Percentiles rank a stretch among this genome's conserved stretches.
Conservation (phyloP, 805 yeast species). For the Kluyveromyces lactis region DNA sequence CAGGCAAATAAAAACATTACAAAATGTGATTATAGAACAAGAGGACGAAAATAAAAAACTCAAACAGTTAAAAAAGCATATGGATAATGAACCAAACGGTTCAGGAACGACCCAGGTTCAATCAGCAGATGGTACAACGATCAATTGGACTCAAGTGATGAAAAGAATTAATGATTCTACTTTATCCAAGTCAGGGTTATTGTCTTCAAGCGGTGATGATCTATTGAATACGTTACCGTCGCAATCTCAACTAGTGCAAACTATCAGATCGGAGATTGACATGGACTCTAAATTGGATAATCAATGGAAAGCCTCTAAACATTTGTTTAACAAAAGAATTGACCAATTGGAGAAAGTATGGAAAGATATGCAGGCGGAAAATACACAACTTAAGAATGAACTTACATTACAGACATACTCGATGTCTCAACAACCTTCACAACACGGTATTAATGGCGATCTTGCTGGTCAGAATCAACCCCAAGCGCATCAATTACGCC, state of each 20-base stretch:
- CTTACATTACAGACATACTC: conserved; percentile 19
- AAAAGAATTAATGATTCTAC: conserved; percentile 19
- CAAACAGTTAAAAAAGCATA: conserved; percentile 14
- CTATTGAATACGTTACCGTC: conserved; percentile 17
- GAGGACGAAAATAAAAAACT: conserved; percentile 20
- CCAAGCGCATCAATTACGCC: conserved; percentile 1
- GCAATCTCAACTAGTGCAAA: conserved; percentile 14
- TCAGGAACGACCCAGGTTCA: conserved; percentile 1
- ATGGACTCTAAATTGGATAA: conserved; percentile 20
- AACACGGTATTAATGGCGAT: background rate
- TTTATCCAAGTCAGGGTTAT: conserved; percentile 21
- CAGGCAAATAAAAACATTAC: conserved; percentile 10
- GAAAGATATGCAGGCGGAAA: conserved; percentile 16
- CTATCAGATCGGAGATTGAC: conserved; percentile 21
- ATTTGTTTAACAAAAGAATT: conserved; percentile 15
- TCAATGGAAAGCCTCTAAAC: conserved; percentile 19
- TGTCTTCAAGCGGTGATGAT: conserved; percentile 20
- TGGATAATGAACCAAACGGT: conserved; percentile 6
- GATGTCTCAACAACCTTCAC: conserved; percentile 1
- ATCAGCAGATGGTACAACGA: conserved; percentile 6
- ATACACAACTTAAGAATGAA: conserved; percentile 17
- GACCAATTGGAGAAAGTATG: conserved; percentile 18
- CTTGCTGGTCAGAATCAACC: background rate
- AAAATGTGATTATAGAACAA: conserved; percentile 14
- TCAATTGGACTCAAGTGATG: conserved; percentile 8